Evolutionary conservation across 1,284 basidiomycete genomes (phyloP), one percentile per base, ranked within the genome.

Genomic region (Ceratobasidium sp.): DNA sequence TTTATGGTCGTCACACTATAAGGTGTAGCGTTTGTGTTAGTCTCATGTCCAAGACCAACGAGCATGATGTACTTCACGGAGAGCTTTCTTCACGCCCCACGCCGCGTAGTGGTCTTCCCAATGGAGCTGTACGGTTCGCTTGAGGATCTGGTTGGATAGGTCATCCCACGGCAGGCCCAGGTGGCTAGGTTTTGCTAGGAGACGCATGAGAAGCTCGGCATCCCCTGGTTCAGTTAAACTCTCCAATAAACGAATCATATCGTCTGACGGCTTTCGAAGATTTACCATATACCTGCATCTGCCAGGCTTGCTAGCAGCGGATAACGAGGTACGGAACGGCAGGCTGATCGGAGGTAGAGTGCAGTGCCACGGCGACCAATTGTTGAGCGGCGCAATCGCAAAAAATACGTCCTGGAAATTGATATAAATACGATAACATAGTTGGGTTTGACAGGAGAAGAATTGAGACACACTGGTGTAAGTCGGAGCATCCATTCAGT

Each of bases 341-440:
- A 74, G 28, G 44, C 2, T 42, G 15, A 64, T 59, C 20, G 59
- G 59, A 0, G 71, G 71, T 15, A n/a, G 56, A 1, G 20, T 48
- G 61, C 71, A 74, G 15, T 48, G 42, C 71, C 71, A 74, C 4
- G 61, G 26, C 26, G 59, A 3, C 71, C 71, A 74, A 33, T 23
- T 54, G 12, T 40, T 17, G 3, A 61, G 71, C n/a, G 20, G 20
- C 0, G 33, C 17, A 9, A 59, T 44, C 3, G 28, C 4, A 13
- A 38, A 64, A 12, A 57, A 65, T 1, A 74, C 46, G 3, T 40
- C 26, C 71, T 74, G 12, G 13, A 42, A 26, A 52, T n/a, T n/a
- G n/a, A 73, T 3, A 38, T 33, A 40, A 56, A 3, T 20, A 17
- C 7, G 33, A 61, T 20, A 20, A 40, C 1, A 46, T 2, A 28